Base-by-base conservation (phyloP, 2,329 filamentous ascomycete species). In the Sporothrix pallida region DNA sequence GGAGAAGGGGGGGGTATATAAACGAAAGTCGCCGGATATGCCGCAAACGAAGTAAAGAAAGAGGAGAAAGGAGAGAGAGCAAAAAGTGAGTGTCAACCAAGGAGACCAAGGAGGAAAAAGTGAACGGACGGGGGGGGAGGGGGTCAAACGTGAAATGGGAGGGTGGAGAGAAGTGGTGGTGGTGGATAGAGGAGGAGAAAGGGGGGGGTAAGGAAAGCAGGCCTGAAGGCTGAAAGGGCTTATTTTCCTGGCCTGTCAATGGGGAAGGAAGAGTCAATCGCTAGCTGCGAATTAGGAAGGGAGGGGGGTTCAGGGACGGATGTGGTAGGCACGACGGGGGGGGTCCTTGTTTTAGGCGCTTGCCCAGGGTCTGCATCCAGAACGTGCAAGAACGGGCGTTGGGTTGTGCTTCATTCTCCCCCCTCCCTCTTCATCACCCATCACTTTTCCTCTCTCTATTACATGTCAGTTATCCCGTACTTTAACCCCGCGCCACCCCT, bases 291-390 rank as follows among this genome's bases (percentile, higher is more conserved):
- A 52, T 26, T 48, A 12, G 65, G 48, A 69, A 54, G 4, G 60
- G 23, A 54, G n/a, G 17, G 13, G 37, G 44, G 62, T 44, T 42
- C 37, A 20, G 63, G 20, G 58, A 56, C 10, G 72, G 58, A 56
- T 23, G 20, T 58, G 60, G 72, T 56, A 48, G 20, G 50, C 48
- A 48, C 54, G 31, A 26, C 46, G 23, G 58, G 65, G 67, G 65
- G 37, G 65, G 37, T 48, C n/a, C 46, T 71, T 42, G 70, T 48
- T 71, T 71, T 62, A 63, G 70, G 70, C 70, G 70, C 70, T 71
- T 71, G 70, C 56, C n/a, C 15, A 52, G 56, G 42, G 50, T 7
- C n/a, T 42, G 42, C 42, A 63, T 50, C 52, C 23, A 62, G 31
- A 63, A 23, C 37, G 17, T 58, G 68, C 31, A 52, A 69, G 46